Conservation (phyloP, 1,284 basidiomycete genomes). For the Leccinum fuscescens region DNA sequence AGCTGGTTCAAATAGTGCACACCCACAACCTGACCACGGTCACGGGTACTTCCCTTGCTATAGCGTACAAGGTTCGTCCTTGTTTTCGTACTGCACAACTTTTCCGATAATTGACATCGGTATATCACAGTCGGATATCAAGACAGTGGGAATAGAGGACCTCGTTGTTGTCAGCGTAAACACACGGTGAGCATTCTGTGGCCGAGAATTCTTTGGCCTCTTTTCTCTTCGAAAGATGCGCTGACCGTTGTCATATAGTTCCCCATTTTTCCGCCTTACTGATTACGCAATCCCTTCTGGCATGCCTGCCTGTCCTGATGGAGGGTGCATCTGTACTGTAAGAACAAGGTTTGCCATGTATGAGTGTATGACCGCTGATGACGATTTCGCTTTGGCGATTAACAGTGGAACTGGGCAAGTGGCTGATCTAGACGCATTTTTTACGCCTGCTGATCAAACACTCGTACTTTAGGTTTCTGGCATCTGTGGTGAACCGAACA, state of each 20-base stretch:
- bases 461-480: conserved; percentile 2
- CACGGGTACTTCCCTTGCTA: conserved; percentile 5
- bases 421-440: background rate
- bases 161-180: background rate
- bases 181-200: conserved; percentile 4
- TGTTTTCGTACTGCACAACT: background rate
- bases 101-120: background rate
- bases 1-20: conserved; percentile 9
- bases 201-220: background rate
- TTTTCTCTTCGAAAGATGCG: too few species aligned
- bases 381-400: background rate
- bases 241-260: conserved; percentile 8
- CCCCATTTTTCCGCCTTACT: conserved; percentile 6
- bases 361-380: background rate
- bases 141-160: background rate
- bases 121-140: conserved; percentile 5
- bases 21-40: conserved; percentile 6
- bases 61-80: conserved; percentile 15
- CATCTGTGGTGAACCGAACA: conserved; percentile 12
- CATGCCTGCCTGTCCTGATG: conserved; percentile 7
- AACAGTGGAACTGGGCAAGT: conserved; percentile 18
- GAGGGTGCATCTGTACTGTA: conserved; percentile 5
- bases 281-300: conserved; percentile 10
- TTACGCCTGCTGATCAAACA: background rate
- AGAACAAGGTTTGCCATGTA: background rate